phyloP scores from a whole-genome alignment of 805 yeast species.

The Metschnikowia colocasiae region DNA sequence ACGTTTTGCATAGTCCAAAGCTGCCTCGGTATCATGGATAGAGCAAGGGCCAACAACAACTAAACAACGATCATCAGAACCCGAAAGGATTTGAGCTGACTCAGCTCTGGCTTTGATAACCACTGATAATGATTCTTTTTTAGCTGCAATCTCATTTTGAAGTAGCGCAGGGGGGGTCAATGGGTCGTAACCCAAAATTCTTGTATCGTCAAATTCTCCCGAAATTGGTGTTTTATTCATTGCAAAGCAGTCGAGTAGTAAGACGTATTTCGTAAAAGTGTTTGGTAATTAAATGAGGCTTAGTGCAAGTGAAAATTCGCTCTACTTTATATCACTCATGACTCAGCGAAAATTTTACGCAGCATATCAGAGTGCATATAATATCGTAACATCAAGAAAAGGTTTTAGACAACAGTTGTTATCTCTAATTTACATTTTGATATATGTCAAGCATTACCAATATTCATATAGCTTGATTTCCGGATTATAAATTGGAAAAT shows the following conservation, averaged over 20 bases:
- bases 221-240: conserved; percentile 50
- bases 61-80: conserved; percentile 81
- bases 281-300: not conserved
- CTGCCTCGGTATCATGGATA: conserved; percentile 90
- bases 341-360: conserved; percentile 19
- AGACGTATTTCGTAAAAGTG: not conserved
- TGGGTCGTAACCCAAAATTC: conserved; percentile 89
- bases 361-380: conserved; percentile 13
- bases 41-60: conserved; percentile 97
- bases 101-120: conserved; percentile 75
- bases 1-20: conserved; percentile 77
- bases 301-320: conserved; percentile 1
- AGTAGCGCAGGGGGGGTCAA: conserved; percentile 91
- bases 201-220: conserved; percentile 70
- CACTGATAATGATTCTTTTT: conserved; percentile 53
- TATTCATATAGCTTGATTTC: not conserved
- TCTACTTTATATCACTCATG: conserved; percentile 6
- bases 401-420: not conserved
- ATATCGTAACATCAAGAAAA: not conserved
- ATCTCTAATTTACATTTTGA: not conserved
- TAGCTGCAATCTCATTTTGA: conserved; percentile 78
- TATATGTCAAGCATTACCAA: not conserved
- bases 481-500: no score
- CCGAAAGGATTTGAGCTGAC: conserved; percentile 68
- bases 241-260: not conserved